phyloP scores from a whole-genome alignment of 768 basidiomycete species.

The Leccinum arenicola region DNA sequence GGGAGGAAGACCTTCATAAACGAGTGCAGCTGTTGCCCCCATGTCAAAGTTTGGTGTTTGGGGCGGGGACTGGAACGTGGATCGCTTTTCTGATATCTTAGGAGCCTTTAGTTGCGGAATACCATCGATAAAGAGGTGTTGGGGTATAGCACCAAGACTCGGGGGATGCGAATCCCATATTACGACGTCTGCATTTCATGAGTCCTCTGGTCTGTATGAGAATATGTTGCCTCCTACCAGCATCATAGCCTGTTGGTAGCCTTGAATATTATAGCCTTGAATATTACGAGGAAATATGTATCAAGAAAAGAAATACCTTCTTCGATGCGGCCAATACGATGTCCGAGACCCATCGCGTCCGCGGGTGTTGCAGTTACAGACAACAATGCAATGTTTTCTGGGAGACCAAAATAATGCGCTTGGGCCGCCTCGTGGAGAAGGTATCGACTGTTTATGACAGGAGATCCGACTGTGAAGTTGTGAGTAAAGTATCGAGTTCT shows the following conservation, averaged over 20 bases:
- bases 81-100: constrained; percentile 36
- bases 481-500: neutral
- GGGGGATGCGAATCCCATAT: constrained; percentile 78
- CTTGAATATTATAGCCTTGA: neutral
- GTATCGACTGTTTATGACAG: constrained; percentile 55
- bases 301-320: constrained; percentile 34
- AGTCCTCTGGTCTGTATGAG: neutral
- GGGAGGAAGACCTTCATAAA: constrained; percentile 75
- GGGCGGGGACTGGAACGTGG: constrained; percentile 44
- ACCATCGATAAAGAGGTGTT: constrained; percentile 83
- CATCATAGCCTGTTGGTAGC: constrained; percentile 40
- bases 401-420: constrained; percentile 65
- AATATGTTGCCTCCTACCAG: constrained; percentile 29
- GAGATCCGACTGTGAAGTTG: constrained; percentile 44
- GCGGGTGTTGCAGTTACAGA: constrained; percentile 71
- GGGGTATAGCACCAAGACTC: constrained; percentile 68
- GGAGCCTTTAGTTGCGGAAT: constrained; percentile 64
- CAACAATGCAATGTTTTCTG: constrained; percentile 53
- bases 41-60: constrained; percentile 67
- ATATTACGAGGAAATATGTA: neutral
- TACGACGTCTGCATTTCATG: constrained; percentile 52
- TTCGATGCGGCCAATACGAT: constrained; percentile 64
- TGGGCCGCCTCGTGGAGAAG: constrained; percentile 71
- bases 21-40: constrained; percentile 58
- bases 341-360: constrained; percentile 62